Evolutionary conservation across 169 alveolate genomes (phyloP).

Genomic region (Cryptosporidium ubiquitum): DNA sequence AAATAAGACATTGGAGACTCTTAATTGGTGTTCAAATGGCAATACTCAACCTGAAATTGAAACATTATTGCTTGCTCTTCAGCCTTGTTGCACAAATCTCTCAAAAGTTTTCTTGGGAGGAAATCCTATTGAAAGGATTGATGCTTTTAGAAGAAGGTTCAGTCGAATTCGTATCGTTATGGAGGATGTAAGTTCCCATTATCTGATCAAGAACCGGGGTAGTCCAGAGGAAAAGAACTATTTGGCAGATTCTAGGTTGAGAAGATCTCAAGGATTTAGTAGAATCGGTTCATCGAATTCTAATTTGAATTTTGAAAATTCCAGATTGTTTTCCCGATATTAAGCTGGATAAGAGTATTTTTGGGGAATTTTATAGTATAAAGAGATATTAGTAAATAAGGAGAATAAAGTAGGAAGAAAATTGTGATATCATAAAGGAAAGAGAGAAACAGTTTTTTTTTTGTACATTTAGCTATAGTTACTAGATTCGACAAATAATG

Average conservation of each 20-base stretch:
- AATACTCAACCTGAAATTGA: conserved; percentile 73
- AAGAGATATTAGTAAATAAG: too few species aligned
- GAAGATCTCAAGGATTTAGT: not conserved
- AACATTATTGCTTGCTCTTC: conserved; percentile 38
- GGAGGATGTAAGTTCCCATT: conserved; percentile 35
- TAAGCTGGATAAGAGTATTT: not conserved
- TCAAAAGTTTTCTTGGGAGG: conserved; percentile 45
- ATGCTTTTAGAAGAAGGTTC: conserved; percentile 59
- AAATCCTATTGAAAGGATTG: conserved; percentile 66
- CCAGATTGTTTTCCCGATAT: not conserved
- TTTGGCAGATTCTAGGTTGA: not conserved
- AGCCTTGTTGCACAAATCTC: conserved; percentile 35
- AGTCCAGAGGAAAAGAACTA: not conserved
- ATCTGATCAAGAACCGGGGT: not conserved
- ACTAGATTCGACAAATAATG: too few species aligned
- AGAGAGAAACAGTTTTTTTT: too few species aligned
- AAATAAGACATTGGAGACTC: conserved; percentile 57
- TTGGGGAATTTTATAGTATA: too few species aligned
- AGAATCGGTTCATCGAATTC: not conserved
- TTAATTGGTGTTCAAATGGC: conserved; percentile 65
- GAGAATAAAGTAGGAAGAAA: too few species aligned
- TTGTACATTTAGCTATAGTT: too few species aligned
- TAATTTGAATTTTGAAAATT: not conserved
- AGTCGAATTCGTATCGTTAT: conserved; percentile 28
- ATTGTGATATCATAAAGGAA: too few species aligned